Base-by-base conservation (phyloP, 345 rosid species). In the Corymbia maculata region DNA sequence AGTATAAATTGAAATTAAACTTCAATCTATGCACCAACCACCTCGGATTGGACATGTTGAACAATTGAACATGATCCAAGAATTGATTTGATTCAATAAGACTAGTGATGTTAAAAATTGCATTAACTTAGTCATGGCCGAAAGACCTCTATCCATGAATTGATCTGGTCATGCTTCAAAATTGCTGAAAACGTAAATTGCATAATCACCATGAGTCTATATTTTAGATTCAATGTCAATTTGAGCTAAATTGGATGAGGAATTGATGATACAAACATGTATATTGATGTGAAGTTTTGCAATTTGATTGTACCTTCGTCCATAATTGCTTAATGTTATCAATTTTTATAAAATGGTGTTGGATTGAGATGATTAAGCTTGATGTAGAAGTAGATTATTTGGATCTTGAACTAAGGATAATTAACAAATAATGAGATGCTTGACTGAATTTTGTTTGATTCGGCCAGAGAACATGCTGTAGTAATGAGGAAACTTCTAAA, bases 341-440 rank as follows among this genome's bases (percentile, higher is more conserved):
- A 26, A 59, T 28, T 59, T n/a, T 59, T 59, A 13, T 59, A 59
- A 24, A 59, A 4, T 59, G 13, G 66, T 10, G 66, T 59, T 59
- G 30, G 24, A 59, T 59, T 59, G 66, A 59, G 66, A 24, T 24
- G 66, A 24, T 59, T 59, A 24, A 24, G n/a, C 66, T 24, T 59
- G 66, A 59, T 59, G 24, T 24, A 59, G 7, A 59, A 24, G 66
- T 10, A 59, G 66, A 59, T 24, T 59, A 59, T n/a, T 9, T 0
- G 66, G 26, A 59, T 59, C 30, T 59, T 59, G 14, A 59, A n/a
- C 36, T n/a, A 13, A 64, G 32, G 36, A 64, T 13, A 64, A 17
- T 64, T 8, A 0, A 64, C n/a, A n/a, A 13, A 7, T n/a, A 36
- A 64, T 1, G 0, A 2, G n/a, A 28, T n/a, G 75, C 36, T 6